Conservation (phyloP, 805 yeast genomes). For the Candida krabiensis region DNA sequence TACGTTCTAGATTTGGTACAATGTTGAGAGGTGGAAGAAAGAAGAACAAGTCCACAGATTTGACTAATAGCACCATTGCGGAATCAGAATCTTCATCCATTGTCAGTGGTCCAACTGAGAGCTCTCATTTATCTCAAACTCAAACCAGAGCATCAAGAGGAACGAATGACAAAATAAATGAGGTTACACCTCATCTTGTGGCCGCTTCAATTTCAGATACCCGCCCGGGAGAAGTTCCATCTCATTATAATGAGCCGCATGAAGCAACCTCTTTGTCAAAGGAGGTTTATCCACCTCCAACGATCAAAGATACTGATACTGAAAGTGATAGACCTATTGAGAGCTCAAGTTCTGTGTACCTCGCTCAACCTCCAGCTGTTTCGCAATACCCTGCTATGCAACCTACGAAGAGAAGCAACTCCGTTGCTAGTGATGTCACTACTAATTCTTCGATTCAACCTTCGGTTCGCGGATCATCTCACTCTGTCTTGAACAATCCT, state of each 20-base stretch:
- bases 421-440: slow-evolving; percentile 21
- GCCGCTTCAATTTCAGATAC: too few relatives aligned
- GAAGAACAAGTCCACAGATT: slow-evolving; percentile 39
- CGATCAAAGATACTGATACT: neutral
- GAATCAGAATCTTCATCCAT: slow-evolving; percentile 35
- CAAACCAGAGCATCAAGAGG: slow-evolving; percentile 2
- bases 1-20: slow-evolving; percentile 75
- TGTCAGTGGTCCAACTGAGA: slow-evolving; percentile 16
- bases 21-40: slow-evolving; percentile 59
- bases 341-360: neutral
- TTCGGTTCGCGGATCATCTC: slow-evolving; percentile 18
- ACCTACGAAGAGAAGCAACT: slow-evolving; percentile 31
- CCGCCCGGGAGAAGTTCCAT: neutral
- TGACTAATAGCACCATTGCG: slow-evolving; percentile 24
- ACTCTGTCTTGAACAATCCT: slow-evolving; percentile 9
- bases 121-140: neutral
- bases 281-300: slow-evolving; percentile 2
- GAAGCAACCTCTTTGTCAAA: neutral
- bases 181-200: slow-evolving; percentile 1
- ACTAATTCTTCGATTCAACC: slow-evolving; percentile 23
- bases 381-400: slow-evolving; percentile 30
- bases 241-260: neutral
- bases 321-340: slow-evolving; percentile 1
- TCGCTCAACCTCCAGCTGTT: slow-evolving; percentile 3
- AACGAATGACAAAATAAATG: slow-evolving; percentile 2